Percentiles rank a stretch among this genome's conserved stretches.
Conservation (phyloP, 1,284 basidiomycete species). For the Boletus mariae region DNA sequence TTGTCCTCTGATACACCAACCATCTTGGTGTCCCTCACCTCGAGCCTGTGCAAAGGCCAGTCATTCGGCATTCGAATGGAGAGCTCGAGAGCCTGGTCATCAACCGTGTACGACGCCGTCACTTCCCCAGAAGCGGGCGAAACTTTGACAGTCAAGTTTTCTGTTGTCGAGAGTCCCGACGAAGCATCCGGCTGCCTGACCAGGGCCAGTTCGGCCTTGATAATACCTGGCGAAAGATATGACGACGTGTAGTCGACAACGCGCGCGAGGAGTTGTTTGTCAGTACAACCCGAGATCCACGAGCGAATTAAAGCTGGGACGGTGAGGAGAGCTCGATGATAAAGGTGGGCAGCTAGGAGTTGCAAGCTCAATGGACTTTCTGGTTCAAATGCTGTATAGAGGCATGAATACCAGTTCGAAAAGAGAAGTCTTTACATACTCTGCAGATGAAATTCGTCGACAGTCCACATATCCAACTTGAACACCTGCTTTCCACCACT, state of each 20-base stretch:
- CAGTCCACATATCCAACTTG: slow-evolving; percentile 77
- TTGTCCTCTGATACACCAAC: slow-evolving; percentile 88
- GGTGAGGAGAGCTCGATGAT: slow-evolving; percentile 78
- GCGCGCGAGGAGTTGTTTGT: slow-evolving; percentile 78
- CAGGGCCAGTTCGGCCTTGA: slow-evolving; percentile 77
- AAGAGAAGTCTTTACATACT: slow-evolving; percentile 45
- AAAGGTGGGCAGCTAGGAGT: slow-evolving; percentile 84
- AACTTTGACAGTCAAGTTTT: slow-evolving; percentile 81
- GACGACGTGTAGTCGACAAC: slow-evolving; percentile 79
- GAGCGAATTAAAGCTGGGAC: slow-evolving; percentile 80
- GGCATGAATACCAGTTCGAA: background rate
- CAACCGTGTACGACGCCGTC: slow-evolving; percentile 79
- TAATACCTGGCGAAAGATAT: slow-evolving; percentile 91
- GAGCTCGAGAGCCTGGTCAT: slow-evolving; percentile 94
- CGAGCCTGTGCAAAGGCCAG: slow-evolving; percentile 88
- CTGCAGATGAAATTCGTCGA: slow-evolving; percentile 85
- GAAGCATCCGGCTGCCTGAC: slow-evolving; percentile 65
- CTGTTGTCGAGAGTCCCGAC: slow-evolving; percentile 67
- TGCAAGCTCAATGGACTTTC: slow-evolving; percentile 55
- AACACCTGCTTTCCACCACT: slow-evolving; percentile 58
- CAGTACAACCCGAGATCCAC: slow-evolving; percentile 88
- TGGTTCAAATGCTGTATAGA: slow-evolving; percentile 55
- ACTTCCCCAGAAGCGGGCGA: slow-evolving; percentile 70
- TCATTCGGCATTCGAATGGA: slow-evolving; percentile 83
- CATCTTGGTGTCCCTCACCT: slow-evolving; percentile 81